A percentile compares a stretch with the other conserved stretches of the same genome.
These are phyloP conservation scores for Pulveroboletus sp. DNA, from an alignment of 768 basidiomycete species.

Conservation along the genomic window DNA sequence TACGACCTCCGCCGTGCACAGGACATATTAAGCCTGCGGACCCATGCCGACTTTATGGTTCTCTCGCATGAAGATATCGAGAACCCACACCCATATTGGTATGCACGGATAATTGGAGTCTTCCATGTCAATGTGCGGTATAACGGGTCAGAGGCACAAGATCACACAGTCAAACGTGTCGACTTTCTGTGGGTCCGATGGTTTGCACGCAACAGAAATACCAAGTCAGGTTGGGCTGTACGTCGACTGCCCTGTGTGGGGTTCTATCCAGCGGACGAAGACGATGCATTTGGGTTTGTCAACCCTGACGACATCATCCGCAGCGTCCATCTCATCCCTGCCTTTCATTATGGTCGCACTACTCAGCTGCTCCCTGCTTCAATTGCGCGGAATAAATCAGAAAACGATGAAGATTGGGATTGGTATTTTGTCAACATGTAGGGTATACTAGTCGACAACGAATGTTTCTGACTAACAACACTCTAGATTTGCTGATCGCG, in stretches of 20 bases:
- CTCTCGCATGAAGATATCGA: constrained; percentile 23
- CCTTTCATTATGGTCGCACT: not conserved
- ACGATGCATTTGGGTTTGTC: not conserved
- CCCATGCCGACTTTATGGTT: constrained; percentile 38
- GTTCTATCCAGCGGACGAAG: not conserved
- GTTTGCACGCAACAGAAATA: not conserved
- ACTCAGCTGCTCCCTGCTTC: not conserved
- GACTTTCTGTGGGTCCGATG: constrained; percentile 5
- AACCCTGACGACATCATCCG: not conserved
- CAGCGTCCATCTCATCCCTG: not conserved
- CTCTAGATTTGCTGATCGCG: not conserved
- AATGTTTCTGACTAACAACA: not conserved
- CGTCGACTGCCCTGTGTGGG: not conserved
- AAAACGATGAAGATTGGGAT: constrained; percentile 29
- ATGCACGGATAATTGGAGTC: constrained; percentile 13
- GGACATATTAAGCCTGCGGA: constrained; percentile 40
- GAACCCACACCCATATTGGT: constrained; percentile 42
- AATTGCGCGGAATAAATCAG: not conserved
- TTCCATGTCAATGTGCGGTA: constrained; percentile 4
- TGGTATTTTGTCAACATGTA: constrained; percentile 37
- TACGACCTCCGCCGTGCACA: constrained; percentile 29
- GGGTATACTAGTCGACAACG: not conserved
- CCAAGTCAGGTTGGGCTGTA: not conserved
- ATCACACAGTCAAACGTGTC: not conserved
- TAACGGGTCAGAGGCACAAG: not conserved